phyloP scores from a whole-genome alignment of 345 rosid genomes.

The Eucalyptus cloeziana region DNA sequence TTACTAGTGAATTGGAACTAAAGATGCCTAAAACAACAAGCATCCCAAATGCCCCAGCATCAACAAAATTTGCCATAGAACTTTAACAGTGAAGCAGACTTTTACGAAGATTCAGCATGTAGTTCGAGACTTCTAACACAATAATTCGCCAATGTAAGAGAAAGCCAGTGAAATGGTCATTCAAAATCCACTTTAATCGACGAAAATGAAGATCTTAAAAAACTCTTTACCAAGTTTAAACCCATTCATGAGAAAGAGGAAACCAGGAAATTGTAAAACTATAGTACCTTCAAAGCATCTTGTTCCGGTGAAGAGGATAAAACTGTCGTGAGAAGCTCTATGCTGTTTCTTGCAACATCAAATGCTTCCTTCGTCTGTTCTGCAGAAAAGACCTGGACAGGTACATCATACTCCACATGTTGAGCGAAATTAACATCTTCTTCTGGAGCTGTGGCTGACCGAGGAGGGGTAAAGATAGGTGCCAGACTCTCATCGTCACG shows the following conservation, averaged over 20 bases:
- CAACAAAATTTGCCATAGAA: background rate
- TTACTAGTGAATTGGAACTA: background rate
- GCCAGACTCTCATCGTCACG: conserved; percentile 92
- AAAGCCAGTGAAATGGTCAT: background rate
- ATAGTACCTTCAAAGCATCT: conserved; percentile 60
- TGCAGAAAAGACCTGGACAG: conserved; percentile 48
- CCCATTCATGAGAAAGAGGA: background rate
- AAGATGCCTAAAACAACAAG: background rate
- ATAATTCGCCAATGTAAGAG: background rate
- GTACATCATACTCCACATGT: conserved; percentile 41
- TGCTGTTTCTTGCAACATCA: conserved; percentile 83
- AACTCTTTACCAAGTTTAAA: background rate
- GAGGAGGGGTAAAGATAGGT: conserved; percentile 92
- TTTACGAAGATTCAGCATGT: background rate
- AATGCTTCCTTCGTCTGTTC: conserved; percentile 91
- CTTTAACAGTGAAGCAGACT: background rate
- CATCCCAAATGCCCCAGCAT: background rate
- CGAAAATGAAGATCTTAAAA: background rate
- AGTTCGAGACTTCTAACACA: background rate
- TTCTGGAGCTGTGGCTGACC: conserved; percentile 55
- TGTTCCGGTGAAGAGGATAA: conserved; percentile 76
- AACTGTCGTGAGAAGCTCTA: conserved; percentile 77
- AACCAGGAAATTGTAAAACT: background rate
- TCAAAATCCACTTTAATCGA: background rate
- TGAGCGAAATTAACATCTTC: conserved; percentile 31